These are phyloP conservation scores for Trichophyton equinum DNA, from an alignment of 2,329 filamentous ascomycete species.

Conservation along the genomic window DNA sequence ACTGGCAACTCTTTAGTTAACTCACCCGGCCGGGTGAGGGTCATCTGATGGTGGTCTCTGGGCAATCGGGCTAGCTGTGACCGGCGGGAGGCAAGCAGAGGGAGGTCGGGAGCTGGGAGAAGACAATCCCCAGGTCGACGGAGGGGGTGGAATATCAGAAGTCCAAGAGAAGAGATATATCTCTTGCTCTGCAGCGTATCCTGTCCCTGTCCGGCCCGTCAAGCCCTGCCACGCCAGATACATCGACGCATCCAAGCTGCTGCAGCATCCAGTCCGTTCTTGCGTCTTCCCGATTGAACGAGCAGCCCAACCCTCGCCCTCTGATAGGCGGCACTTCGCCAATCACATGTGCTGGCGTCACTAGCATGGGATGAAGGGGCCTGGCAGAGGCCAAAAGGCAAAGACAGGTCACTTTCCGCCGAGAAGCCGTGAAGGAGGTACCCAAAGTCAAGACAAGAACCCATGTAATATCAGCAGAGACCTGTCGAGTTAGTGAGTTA, in stretches of 20 bases:
- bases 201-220: background rate
- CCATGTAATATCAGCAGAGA: too few species aligned
- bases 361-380: background rate
- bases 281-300: background rate
- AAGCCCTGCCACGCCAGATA: background rate
- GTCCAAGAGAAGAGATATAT: background rate
- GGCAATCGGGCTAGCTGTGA: too few species aligned
- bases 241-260: background rate
- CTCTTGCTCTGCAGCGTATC: background rate
- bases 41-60: too few species aligned
- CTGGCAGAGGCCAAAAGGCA: background rate
- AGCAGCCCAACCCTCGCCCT: background rate
- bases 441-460: background rate
- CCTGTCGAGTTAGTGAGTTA: too few species aligned
- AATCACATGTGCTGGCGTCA: background rate
- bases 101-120: background rate
- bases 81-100: too few species aligned
- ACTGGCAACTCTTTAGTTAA: too few species aligned
- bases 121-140: background rate
- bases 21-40: too few species aligned
- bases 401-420: background rate
- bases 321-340: background rate
- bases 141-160: background rate
- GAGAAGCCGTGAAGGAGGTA: background rate
- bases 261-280: background rate